These are phyloP conservation scores for Bacidia rubella DNA, from an alignment of 495 filamentous ascomycete genomes.

Conservation along the genomic window DNA sequence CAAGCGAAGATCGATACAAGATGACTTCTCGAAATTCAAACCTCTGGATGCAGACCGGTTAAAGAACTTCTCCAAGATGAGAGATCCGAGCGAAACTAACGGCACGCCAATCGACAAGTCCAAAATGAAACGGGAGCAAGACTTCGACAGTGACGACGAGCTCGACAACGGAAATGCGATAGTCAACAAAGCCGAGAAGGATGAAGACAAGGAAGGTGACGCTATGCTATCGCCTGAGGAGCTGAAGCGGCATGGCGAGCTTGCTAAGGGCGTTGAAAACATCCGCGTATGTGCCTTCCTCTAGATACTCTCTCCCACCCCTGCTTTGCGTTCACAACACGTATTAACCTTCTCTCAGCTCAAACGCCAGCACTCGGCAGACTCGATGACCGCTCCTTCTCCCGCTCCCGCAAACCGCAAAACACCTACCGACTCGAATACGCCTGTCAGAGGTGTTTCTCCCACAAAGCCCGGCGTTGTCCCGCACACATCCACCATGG, in stretches of 20 bases:
- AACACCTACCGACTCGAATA: conserved; percentile 21
- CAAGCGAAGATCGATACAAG: conserved; percentile 64
- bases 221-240: conserved; percentile 58
- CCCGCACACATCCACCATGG: conserved; percentile 35
- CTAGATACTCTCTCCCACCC: background rate
- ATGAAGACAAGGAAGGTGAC: conserved; percentile 56
- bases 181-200: conserved; percentile 53
- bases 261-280: conserved; percentile 80
- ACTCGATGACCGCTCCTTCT: conserved; percentile 37
- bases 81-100: conserved; percentile 47
- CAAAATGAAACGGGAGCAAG: conserved; percentile 9
- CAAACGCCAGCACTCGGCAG: conserved; percentile 87
- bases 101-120: conserved; percentile 42
- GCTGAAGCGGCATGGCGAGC: conserved; percentile 64
- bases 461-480: background rate
- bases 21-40: conserved; percentile 72
- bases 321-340: no score
- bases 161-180: conserved; percentile 63
- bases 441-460: background rate
- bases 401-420: conserved; percentile 26
- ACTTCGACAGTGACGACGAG: conserved; percentile 45
- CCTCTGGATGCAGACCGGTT: conserved; percentile 71
- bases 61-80: conserved; percentile 81
- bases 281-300: conserved; percentile 55
- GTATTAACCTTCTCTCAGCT: conserved; percentile 41